A percentile compares a stretch with the other conserved stretches of the same genome.
These are phyloP conservation scores for Alternaria alternata DNA, from an alignment of 2,329 filamentous ascomycete genomes.

Conservation along the genomic window DNA sequence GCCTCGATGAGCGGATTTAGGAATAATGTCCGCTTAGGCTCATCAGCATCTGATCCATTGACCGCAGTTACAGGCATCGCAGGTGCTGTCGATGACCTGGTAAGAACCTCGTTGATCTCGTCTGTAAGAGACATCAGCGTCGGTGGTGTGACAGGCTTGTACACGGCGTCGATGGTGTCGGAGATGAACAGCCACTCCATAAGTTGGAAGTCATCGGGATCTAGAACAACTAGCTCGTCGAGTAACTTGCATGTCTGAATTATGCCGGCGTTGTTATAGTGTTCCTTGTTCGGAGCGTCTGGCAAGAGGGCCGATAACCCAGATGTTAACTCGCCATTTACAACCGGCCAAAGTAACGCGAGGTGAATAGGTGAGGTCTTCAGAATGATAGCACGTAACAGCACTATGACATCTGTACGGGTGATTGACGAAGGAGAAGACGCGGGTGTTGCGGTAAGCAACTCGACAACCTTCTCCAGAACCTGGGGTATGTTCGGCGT, in stretches of 20 bases:
- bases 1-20: constrained; percentile 53
- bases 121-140: constrained; percentile 80
- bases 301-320: constrained; percentile 78
- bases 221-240: constrained; percentile 83
- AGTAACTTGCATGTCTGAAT: constrained; percentile 94
- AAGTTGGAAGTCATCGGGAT: constrained; percentile 96
- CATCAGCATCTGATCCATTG: constrained; percentile 12
- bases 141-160: constrained; percentile 73
- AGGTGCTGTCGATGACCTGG: constrained; percentile 16
- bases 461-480: constrained; percentile 84
- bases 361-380: constrained; percentile 82
- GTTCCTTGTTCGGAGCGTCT: constrained; percentile 73
- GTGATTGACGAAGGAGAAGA: constrained; percentile 93
- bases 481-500: constrained; percentile 76
- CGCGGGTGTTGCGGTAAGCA: constrained; percentile 81
- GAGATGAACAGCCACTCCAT: constrained; percentile 98
- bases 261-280: constrained; percentile 77
- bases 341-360: constrained; percentile 85
- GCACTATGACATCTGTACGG: constrained; percentile 87
- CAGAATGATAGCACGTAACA: constrained; percentile 81
- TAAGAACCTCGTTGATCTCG: constrained; percentile 79
- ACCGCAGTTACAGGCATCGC: constrained; percentile 6
- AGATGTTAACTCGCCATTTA: constrained; percentile 84
- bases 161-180: constrained; percentile 95
- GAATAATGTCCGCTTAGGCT: constrained; percentile 50